A percentile compares a stretch with the other conserved stretches of the same genome.
phyloP scores from a whole-genome alignment of 345 rosid species.

The Eucalyptus guilfoylei region DNA sequence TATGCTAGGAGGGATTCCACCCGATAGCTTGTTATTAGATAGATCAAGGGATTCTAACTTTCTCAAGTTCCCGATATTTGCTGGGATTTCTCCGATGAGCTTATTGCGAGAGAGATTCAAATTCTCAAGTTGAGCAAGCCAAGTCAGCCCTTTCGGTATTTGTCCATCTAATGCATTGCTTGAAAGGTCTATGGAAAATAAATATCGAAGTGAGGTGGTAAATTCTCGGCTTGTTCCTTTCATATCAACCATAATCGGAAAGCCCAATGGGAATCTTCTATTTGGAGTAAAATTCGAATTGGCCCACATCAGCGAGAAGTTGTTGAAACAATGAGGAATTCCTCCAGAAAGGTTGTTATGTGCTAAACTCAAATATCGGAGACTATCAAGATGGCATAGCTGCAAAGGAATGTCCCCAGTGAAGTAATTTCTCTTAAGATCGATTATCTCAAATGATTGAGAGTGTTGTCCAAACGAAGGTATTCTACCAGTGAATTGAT shows the following conservation, averaged over 20 bases:
- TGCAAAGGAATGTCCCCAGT: background rate
- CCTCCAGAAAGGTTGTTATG: background rate
- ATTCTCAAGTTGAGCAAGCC: background rate
- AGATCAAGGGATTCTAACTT: background rate
- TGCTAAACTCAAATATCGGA: background rate
- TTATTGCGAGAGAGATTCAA: background rate
- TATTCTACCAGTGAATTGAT: background rate
- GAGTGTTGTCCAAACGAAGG: background rate
- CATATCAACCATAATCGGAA: background rate
- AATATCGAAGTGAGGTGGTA: background rate
- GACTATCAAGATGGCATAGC: background rate
- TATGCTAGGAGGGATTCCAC: background rate
- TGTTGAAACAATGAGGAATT: background rate
- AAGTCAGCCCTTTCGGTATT: background rate
- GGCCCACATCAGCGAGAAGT: accelerated
- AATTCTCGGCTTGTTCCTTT: background rate
- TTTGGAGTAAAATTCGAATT: accelerated
- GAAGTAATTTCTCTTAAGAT: background rate
- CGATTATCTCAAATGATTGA: background rate
- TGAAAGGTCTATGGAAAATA: background rate
- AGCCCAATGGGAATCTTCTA: accelerated
- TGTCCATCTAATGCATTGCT: background rate
- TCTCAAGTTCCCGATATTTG: background rate
- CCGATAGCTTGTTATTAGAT: background rate
- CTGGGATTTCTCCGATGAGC: background rate